Base-by-base conservation (phyloP, 2,329 filamentous ascomycete genomes). In the Pseudopithomyces maydicus region DNA sequence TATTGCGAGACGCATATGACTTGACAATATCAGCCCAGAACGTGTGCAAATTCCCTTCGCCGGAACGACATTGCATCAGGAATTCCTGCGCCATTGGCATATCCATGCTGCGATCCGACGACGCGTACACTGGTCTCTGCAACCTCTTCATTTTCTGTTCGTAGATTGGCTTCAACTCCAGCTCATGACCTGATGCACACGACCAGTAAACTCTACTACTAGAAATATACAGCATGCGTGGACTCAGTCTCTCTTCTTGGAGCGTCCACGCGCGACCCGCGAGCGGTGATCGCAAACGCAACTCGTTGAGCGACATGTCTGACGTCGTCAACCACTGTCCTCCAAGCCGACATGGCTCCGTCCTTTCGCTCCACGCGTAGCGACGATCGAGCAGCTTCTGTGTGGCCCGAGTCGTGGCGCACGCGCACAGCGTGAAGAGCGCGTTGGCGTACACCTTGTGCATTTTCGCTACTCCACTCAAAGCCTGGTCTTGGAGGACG, bases 381-480 rank as follows among this genome's bases (percentile, higher is more conserved):
- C 57, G 48, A 19, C 53, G 39, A 17, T 49, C 53, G 33, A 59
- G 33, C 53, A 56, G 32, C n/a, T 52, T 45, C 14, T 36, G 23
- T 7, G 48, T 59, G 4, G 57, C 54, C 17, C 26, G 33, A 11
- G 44, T 49, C 32, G 49, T 59, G 41, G 57, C 54, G 19, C 53
- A 56, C 3, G 54, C 19, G 41, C 43, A 50, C 26, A 59, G 20
- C 10, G 57, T 59, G 44, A 59, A 56, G 36, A 53, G 49, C 19
- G 57, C 57, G 26, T 59, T 59, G 8, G 52, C 51, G 23, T 59
- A 59, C 17, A 59, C 57, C 20, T 54, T 48, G 54, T 59, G 57
- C 57, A 59, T 59, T 10, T 17, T 53, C 23, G 33, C 43, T n/a
- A 54, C 44, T 2, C 39, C 57, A 43, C 52, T 33, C 4, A 17